A percentile compares a stretch with the other conserved stretches of the same genome.
Conservation (phyloP, 345 rosid genomes). For the Acer negundo region DNA sequence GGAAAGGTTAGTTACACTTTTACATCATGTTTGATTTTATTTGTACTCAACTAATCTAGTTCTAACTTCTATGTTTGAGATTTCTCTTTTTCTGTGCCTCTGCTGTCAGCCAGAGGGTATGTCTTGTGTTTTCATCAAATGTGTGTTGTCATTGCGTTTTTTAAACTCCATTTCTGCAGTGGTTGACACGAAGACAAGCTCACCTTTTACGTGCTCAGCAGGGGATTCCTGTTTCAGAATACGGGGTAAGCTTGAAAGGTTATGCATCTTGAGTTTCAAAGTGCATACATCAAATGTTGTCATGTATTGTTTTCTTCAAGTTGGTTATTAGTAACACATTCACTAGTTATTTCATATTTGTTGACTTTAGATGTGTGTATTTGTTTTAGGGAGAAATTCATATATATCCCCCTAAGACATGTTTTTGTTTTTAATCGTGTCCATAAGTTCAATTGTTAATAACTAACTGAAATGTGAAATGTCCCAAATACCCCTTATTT, state of each 20-base stretch:
- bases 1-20: constrained; percentile 58
- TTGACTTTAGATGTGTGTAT: neutral
- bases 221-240: constrained; percentile 94
- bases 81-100: neutral
- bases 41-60: neutral
- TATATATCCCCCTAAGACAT: too few species aligned
- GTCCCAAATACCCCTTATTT: too few species aligned
- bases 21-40: neutral
- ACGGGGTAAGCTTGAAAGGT: constrained; percentile 63
- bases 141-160: constrained; percentile 1
- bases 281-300: neutral
- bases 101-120: neutral
- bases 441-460: too few species aligned
- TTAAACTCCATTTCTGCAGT: constrained; percentile 47
- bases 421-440: too few species aligned
- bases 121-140: neutral
- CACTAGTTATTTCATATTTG: neutral
- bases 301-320: neutral
- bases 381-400: neutral
- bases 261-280: constrained; percentile 13
- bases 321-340: neutral
- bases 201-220: constrained; percentile 86
- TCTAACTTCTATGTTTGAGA: neutral
- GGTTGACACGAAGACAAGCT: constrained; percentile 88
- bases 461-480: too few species aligned